Evolutionary conservation across 1,284 basidiomycete species (phyloP), one percentile per base, ranked within the genome.

Genomic region (Fomitopsis palustris): DNA sequence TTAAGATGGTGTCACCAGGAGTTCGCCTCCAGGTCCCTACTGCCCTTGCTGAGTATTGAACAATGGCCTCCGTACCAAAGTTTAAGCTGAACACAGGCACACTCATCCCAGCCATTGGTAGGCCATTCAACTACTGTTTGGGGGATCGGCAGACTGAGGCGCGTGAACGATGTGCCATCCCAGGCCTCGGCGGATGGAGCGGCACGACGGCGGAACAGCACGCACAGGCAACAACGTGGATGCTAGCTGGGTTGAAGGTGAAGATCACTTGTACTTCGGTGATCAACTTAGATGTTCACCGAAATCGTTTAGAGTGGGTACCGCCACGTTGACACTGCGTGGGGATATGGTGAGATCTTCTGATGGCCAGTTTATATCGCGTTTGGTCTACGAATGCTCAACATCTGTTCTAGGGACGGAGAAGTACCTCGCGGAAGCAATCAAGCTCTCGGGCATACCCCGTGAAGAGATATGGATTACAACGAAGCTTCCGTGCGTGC

Each of bases 401-500:
- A 23, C 31, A n/a, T 33, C 12, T 37, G 17, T 17, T 33, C 42
- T 39, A 72, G 72, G 69, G 4, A 83, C 80, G 61, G 76, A 77
- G 57, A 67, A 68, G 38, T 70, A 69, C 19, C 74, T 80, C 14
- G 78, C 77, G 0, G 67, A 72, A 16, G 81, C 78, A 0, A 69
- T 83, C 57, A 74, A 75, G 60, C 66, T 73, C 47, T 75, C 74
- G 31, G 75, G 74, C 4, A 66, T 77, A 19, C 72, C 75, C 29
- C 71, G 81, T 45, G 73, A 78, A 53, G 71, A 81, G 35, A 61
- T 83, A 1, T 83, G 74, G 67, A 69, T 83, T 33, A 76, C 80
- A 0, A 80, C 78, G 25, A 83, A 73, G 56, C 67, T 71, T 7
- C 65, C 65, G 67, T 71, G 43, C 35, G 69, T 59, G 5, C 19